phyloP scores from a whole-genome alignment of 805 yeast species.

The Schwanniomyces yamadae region DNA sequence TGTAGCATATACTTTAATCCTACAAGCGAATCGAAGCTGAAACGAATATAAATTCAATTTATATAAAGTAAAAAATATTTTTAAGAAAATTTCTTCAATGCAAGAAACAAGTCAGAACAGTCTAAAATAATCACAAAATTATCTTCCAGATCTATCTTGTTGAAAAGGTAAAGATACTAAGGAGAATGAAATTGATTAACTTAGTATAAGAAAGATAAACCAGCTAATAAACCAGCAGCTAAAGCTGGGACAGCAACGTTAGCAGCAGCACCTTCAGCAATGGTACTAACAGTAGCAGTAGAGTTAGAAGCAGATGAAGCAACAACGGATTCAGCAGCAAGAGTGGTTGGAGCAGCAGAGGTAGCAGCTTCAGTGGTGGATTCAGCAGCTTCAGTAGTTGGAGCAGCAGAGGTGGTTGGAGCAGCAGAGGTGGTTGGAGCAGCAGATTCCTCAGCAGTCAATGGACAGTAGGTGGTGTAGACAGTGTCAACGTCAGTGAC shows the following conservation, averaged over 20 bases:
- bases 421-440: constrained; percentile 10
- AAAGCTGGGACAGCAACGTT: constrained; percentile 15
- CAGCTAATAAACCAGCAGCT: constrained; percentile 27
- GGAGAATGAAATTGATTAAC: constrained; percentile 1
- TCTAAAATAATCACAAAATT: no score
- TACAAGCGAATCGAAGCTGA: no score
- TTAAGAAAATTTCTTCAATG: no score
- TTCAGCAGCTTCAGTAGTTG: constrained; percentile 7
- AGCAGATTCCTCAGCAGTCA: constrained; percentile 15
- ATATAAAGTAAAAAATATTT: no score
- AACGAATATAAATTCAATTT: no score
- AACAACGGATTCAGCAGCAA: constrained; percentile 2
- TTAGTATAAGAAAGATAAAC: constrained; percentile 15
- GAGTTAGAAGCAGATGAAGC: constrained; percentile 11
- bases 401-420: constrained; percentile 11
- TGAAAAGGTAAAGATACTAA: no score
- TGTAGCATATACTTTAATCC: no score
- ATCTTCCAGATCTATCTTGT: no score
- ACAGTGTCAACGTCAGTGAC: constrained; percentile 31
- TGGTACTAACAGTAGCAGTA: constrained; percentile 12
- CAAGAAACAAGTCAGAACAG: no score
- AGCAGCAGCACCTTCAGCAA: constrained; percentile 14
- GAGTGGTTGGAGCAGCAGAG: constrained; percentile 9
- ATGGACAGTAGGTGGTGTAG: constrained; percentile 39
- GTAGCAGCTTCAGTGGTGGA: constrained; percentile 6